phyloP scores from a whole-genome alignment of 768 basidiomycete species.

The Pleurotus tuber-regium region DNA sequence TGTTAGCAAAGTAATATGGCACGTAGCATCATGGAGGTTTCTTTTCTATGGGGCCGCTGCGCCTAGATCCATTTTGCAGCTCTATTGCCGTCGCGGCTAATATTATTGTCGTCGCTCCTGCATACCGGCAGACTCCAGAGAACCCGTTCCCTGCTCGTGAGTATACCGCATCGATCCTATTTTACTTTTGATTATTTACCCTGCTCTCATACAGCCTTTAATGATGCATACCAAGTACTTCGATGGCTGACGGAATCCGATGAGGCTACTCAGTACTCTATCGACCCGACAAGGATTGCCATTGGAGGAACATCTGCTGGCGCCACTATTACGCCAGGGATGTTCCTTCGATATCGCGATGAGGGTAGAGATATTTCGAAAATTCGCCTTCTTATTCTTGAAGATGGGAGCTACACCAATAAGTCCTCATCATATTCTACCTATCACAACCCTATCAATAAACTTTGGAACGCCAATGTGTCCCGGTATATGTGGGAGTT shows the following conservation, averaged over 20 bases:
- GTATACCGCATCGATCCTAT: not conserved
- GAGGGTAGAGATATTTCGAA: slow-evolving; percentile 3
- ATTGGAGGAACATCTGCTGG: slow-evolving; percentile 9
- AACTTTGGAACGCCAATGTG: slow-evolving; percentile 9
- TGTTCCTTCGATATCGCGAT: slow-evolving; percentile 11
- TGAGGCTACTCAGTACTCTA: not conserved
- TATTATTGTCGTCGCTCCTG: slow-evolving; percentile 6
- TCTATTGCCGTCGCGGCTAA: slow-evolving; percentile 7
- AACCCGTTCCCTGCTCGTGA: slow-evolving; percentile 10
- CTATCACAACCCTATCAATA: slow-evolving; percentile 11
- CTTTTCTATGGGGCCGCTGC: slow-evolving; percentile 9
- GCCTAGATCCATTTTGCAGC: slow-evolving; percentile 4
- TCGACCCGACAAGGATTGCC: slow-evolving; percentile 6
- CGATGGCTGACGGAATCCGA: slow-evolving; percentile 6
- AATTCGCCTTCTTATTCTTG: slow-evolving; percentile 7
- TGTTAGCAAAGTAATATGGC: not conserved
- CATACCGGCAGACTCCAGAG: slow-evolving; percentile 9
- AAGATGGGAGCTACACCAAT: slow-evolving; percentile 9
- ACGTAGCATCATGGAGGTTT: slow-evolving; percentile 10
- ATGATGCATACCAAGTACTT: slow-evolving; percentile 11
- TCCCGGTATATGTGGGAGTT: slow-evolving; percentile 8
- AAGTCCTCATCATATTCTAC: slow-evolving; percentile 9
- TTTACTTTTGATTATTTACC: not conserved
- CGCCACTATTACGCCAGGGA: slow-evolving; percentile 8
- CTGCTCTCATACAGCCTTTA: slow-evolving; percentile 7